Percentiles rank a stretch among this genome's conserved stretches.
Evolutionary conservation across 805 yeast genomes (phyloP).

Genomic region (Metahyphopichia silvanorum): DNA sequence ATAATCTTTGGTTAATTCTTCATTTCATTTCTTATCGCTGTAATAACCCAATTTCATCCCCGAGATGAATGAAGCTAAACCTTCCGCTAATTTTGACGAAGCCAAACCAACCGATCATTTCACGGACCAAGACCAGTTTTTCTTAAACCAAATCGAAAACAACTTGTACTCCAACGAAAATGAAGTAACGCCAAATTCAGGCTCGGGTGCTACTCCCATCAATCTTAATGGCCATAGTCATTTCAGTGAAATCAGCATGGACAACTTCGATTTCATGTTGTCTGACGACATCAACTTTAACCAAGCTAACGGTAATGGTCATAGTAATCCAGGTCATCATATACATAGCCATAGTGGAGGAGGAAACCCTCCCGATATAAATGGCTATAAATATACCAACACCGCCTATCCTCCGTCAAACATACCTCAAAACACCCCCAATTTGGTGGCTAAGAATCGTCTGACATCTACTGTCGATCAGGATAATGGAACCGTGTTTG

Average conservation of each 20-base stretch:
- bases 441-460: constrained; percentile 17
- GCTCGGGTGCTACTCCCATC: constrained; percentile 5
- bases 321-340: constrained; percentile 3
- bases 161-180: constrained; percentile 15
- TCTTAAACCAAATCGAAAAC: constrained; percentile 27
- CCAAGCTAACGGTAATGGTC: constrained; percentile 3
- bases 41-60: too few species aligned
- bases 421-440: constrained; percentile 21
- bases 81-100: too few species aligned
- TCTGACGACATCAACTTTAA: constrained; percentile 15
- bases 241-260: constrained; percentile 18
- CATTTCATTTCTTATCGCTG: too few species aligned
- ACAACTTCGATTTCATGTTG: constrained; percentile 21
- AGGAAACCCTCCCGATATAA: not conserved
- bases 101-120: constrained; percentile 11
- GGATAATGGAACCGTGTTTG: constrained; percentile 10
- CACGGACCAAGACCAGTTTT: constrained; percentile 21
- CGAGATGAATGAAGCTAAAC: too few species aligned
- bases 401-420: constrained; percentile 26
- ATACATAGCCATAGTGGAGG: not conserved
- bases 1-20: too few species aligned
- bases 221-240: constrained; percentile 6
- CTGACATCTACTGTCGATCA: constrained; percentile 6
- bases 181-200: constrained; percentile 3
- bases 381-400: constrained; percentile 6